Base-by-base conservation (phyloP, 2,329 filamentous ascomycete species). In the Endocalyx cinctus region DNA sequence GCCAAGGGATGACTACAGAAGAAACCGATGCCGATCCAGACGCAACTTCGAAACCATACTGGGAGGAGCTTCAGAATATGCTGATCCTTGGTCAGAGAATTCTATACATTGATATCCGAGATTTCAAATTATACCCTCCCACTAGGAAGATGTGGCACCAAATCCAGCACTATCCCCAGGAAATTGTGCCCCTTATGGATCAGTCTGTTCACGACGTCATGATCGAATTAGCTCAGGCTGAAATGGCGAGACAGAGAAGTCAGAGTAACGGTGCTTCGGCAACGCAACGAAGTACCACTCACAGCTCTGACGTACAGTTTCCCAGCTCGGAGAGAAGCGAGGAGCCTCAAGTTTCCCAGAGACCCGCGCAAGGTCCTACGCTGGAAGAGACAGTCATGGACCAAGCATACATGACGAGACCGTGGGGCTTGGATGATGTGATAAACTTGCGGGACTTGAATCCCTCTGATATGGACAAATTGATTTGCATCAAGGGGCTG, bases 171-270 rank as follows among this genome's bases (percentile, higher is more conserved):
- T 98, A 96, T 54, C 92, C 92, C 0, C 88, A 92, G 54, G 92
- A 98, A 71, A 89, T 98, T 33, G 84, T 98, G 27, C 89, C 90
- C 3, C 73, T 97, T 29, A 95, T 98, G 84, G 94, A 98, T 72
- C 87, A 94, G 59, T 81, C 82, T 5, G 78, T 96, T 31, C 94
- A 95, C 55, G 90, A 98, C 62, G 72, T 87, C 34, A 94, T 97
- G 82, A 77, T 92, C 16, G 89, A 95, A 54, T 67, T 97, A 31
- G 88, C 90, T 1, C 78, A 85, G 41, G 81, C 82, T 39, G 84
- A 94, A 51, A 86, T 84, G 71, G 70, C 82, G 20, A 78, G 78
- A 39, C 72, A 83, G 54, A 75, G 82, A 45, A 55, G 46, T 25
- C 55, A 58, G 40, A 56, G 49, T 35, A 54, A 51, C 25, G 52